Conservation (phyloP, 768 basidiomycete genomes). For the Hericium coralloides region DNA sequence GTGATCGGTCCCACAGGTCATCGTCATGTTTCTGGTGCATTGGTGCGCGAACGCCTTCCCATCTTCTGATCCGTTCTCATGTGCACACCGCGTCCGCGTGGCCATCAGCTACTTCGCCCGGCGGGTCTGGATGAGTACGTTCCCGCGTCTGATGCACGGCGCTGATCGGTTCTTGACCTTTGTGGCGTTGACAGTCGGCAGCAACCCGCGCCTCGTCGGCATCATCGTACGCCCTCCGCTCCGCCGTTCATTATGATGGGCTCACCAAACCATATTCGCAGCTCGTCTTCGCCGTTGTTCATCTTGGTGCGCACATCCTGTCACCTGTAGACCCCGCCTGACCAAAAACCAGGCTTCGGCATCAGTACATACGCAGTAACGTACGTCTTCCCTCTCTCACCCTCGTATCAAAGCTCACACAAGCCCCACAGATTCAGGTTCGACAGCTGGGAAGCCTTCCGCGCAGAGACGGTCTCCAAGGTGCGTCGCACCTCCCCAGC, state of each 20-base stretch:
- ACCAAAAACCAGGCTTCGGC: background rate
- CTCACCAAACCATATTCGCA: background rate
- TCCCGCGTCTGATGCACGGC: too few relatives aligned
- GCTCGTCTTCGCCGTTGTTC: background rate
- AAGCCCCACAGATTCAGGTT: background rate
- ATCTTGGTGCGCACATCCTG: background rate
- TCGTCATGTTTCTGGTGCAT: background rate
- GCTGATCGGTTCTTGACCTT: too few relatives aligned
- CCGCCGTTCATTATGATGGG: too few relatives aligned
- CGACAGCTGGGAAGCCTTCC: background rate
- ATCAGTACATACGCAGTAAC: background rate
- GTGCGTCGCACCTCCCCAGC: background rate
- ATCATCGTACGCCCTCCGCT: background rate
- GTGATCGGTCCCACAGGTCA: background rate
- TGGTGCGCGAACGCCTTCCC: background rate
- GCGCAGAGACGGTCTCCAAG: background rate
- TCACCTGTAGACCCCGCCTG: too few relatives aligned
- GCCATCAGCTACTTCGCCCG: background rate
- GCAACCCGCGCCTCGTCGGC: background rate
- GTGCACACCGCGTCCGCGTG: background rate
- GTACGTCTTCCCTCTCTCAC: background rate
- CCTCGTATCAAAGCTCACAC: too few relatives aligned
- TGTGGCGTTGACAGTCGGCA: background rate
- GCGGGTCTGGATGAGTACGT: background rate
- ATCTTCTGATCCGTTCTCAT: background rate